A percentile compares a stretch with the other conserved stretches of the same genome.
Evolutionary conservation across 768 basidiomycete species (phyloP).

Genomic region (Cantharellus anzutake): DNA sequence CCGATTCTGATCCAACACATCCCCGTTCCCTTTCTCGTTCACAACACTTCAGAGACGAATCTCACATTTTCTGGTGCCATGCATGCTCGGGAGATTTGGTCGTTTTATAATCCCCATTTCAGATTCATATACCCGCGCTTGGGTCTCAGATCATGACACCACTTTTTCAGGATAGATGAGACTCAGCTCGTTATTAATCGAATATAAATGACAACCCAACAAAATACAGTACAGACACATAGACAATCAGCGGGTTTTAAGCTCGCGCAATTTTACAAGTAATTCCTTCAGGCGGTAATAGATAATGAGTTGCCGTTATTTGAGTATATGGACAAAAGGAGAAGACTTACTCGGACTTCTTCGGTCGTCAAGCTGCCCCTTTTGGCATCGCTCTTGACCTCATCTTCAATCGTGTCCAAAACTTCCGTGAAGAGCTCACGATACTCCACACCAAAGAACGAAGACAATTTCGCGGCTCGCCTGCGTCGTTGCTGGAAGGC

Average conservation of each 20-base stretch:
- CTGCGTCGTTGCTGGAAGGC: slow-evolving; percentile 50
- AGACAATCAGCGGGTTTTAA: slow-evolving; percentile 12
- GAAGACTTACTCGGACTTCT: slow-evolving; percentile 41
- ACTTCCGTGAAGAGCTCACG: slow-evolving; percentile 58
- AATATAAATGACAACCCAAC: no score
- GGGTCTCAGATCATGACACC: no score
- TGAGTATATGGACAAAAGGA: background rate
- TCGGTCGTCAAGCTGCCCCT: slow-evolving; percentile 43
- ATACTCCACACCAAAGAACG: slow-evolving; percentile 80
- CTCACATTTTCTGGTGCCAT: slow-evolving; percentile 80
- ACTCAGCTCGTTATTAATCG: no score
- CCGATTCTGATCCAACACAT: slow-evolving; percentile 8
- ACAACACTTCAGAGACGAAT: slow-evolving; percentile 57
- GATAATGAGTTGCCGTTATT: background rate
- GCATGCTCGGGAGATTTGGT: slow-evolving; percentile 69
- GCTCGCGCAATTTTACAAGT: slow-evolving; percentile 17
- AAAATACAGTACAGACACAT: no score
- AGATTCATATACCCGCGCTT: no score
- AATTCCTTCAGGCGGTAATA: slow-evolving; percentile 26
- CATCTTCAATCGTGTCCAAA: slow-evolving; percentile 59
- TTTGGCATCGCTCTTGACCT: slow-evolving; percentile 49
- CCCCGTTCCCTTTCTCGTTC: slow-evolving; percentile 1
- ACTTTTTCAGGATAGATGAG: no score
- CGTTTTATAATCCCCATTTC: slow-evolving; percentile 29
- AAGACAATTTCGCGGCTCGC: slow-evolving; percentile 63